Base-by-base conservation (phyloP, 2,329 filamentous ascomycete genomes). In the Gremmenia infestans region DNA sequence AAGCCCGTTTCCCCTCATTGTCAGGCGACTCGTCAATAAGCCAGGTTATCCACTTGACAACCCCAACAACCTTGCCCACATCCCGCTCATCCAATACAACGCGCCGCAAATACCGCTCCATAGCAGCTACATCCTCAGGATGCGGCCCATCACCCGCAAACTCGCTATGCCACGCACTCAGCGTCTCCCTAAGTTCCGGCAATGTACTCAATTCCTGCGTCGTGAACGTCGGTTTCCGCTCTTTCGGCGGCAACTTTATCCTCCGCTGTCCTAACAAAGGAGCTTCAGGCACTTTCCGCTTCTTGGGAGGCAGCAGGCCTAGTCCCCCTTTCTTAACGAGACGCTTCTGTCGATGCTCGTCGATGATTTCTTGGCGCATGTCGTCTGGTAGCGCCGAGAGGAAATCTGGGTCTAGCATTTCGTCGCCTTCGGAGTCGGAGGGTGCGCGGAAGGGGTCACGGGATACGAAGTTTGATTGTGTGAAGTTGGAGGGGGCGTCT, bases 341-440 rank as follows among this genome's bases (percentile, higher is more conserved):
- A n/a, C 78, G 82, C 19, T 74, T 72, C 19, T 80, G 81, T 36
- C 78, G 80, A 66, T 92, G 86, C 65, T 96, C 89, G 19, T 83
- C 85, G 2, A 96, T 72, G 6, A 97, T 79, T 71, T 97, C 92
- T 15, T 74, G 77, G 12, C 89, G 83, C 48, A 96, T 81, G 48
- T 96, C 89, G 61, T 88, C 85, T 0, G 93, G 93, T 0, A 97
- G 76, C 15, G 91, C 91, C 1, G 87, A 83, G 2, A 97, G 82
- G 66, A 97, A 92, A 0, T 86, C 84, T 0, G 81, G 76, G 6
- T 77, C 67, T 19, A 66, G 55, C 5, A 40, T 50, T 22, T 66
- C 62, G 2, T 59, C 56, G 23, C 53, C 58, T 2, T 63, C 60
- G 5, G 52, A 43, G 2, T 54, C 57, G 15, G 43, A 35, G 32